Base-by-base conservation (phyloP, 805 yeast genomes). In the Lipomyces chichibuensis region DNA sequence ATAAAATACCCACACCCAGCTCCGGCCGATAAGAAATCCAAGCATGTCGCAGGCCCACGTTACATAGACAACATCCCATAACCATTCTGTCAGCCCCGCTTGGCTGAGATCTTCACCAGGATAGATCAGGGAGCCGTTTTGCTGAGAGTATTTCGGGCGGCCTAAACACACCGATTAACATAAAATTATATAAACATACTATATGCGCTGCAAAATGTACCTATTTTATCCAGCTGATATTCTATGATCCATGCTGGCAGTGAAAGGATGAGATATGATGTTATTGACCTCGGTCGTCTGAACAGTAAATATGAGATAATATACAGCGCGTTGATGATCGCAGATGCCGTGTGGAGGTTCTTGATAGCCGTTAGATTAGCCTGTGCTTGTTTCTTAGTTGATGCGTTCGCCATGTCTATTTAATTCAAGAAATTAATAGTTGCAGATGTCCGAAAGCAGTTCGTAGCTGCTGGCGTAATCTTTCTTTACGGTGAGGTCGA, bases 31-130 rank as follows among this genome's bases (percentile, higher is more conserved):
- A 0, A 85, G 27, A 5, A 85, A 72, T 80, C 86, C 84, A 61
- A 88, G 77, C 0, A 88, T 63, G 70, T 87, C 86, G 70, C 86
- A 80, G 25, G 84, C 72, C 83, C 88, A 82, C 2, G 92, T 88
- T 57, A 89, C 76, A 74, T 89, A 89, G 66, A 90, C 79, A 13
- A 88, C 76, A 74, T 90, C 95, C 74, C 87, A 87, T 81, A 89
- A 78, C 79, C 87, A 89, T 76, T 90, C 94, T 51, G 87, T 87
- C 53, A 90, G 79, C 0, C 95, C 95, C 2, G 77, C 74, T 67
- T 85, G 90, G 64, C 77, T 77, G 66, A 89, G 81, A 72, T 90
- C 90, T 37, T 83, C 84, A 1, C 93, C 94, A 1, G 89, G 76
- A 13, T 76, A 78, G 2, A 83, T 74, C 59, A 89, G 78, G 62